Conservation (phyloP, 805 yeast genomes). For the Teunomyces aglyptinius region DNA sequence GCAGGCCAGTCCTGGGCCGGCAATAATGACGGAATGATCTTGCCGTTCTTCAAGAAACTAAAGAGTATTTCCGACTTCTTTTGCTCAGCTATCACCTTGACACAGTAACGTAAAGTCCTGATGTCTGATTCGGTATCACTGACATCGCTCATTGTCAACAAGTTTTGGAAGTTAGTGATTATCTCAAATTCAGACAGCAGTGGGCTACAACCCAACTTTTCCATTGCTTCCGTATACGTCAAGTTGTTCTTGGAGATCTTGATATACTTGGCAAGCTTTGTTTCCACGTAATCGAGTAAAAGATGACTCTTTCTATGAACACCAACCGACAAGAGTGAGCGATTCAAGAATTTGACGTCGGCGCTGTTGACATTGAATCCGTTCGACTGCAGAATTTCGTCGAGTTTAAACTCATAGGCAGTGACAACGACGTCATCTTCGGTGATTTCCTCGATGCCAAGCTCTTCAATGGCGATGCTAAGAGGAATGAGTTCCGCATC, state of each 20-base stretch:
- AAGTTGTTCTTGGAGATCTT: constrained; percentile 22
- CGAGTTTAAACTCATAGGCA: constrained; percentile 63
- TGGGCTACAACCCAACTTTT: constrained; percentile 46
- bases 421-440: constrained; percentile 68
- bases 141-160: constrained; percentile 16
- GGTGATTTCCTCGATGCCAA: constrained; percentile 42
- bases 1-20: constrained; percentile 79
- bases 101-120: constrained; percentile 53
- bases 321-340: constrained; percentile 65
- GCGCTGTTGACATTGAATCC: constrained; percentile 32
- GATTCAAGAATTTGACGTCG: constrained; percentile 40
- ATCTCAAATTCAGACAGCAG: constrained; percentile 57
- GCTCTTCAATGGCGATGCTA: constrained; percentile 31
- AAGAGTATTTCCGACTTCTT: constrained; percentile 55
- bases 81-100: constrained; percentile 53
- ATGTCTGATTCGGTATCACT: constrained; percentile 47
- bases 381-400: constrained; percentile 44
- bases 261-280: constrained; percentile 34
- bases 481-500: constrained; percentile 33
- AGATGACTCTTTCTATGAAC: constrained; percentile 52
- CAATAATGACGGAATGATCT: constrained; percentile 53
- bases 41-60: constrained; percentile 60
- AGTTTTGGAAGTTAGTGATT: constrained; percentile 51
- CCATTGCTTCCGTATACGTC: constrained; percentile 40
- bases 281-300: constrained; percentile 55